Evolutionary conservation across 495 filamentous ascomycete species (phyloP).

Genomic region (Neurospora intermedia): DNA sequence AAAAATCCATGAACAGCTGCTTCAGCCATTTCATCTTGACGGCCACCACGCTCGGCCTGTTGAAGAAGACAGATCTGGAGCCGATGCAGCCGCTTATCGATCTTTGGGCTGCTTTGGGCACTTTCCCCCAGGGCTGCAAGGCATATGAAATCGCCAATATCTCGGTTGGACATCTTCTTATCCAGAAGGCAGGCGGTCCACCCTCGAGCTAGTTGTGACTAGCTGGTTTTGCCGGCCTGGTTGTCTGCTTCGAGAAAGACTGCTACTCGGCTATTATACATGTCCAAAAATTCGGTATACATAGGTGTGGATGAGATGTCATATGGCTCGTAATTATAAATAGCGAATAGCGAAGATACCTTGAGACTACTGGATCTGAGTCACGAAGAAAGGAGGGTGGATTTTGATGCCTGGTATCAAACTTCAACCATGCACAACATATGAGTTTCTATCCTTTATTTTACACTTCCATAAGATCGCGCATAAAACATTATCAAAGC

Average conservation of each 20-base stretch:
- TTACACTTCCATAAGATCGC: background rate
- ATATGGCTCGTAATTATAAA: background rate
- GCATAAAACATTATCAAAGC: background rate
- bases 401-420: background rate
- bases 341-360: background rate
- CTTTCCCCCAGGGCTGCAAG: constrained; percentile 61
- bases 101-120: constrained; percentile 73
- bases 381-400: background rate
- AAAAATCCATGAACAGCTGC: constrained; percentile 85
- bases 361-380: background rate
- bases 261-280: background rate
- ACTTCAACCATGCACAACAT: background rate
- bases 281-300: background rate
- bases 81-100: constrained; percentile 92
- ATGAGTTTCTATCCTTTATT: background rate
- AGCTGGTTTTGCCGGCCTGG: background rate
- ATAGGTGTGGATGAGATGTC: background rate
- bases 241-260: background rate
- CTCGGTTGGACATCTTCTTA: constrained; percentile 30
- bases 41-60: constrained; percentile 71
- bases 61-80: constrained; percentile 77
- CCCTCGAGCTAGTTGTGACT: constrained; percentile 5
- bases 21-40: constrained; percentile 91
- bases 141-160: constrained; percentile 46
- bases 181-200: constrained; percentile 31